Base-by-base conservation (phyloP, 2,329 filamentous ascomycete genomes). In the Zarea fungicola region DNA sequence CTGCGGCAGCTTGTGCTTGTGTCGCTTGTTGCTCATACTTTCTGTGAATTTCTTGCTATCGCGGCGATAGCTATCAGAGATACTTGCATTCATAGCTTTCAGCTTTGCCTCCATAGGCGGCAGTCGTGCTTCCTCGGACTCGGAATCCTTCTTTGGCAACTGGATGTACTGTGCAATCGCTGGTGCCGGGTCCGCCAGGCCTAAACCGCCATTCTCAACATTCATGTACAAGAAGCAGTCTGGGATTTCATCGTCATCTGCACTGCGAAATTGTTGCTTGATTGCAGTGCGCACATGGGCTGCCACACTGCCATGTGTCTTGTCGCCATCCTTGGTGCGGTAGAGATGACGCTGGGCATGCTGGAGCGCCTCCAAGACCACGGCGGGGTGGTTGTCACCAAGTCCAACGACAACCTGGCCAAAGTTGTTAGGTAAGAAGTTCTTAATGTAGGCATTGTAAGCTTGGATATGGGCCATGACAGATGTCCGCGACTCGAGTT, bases 381-480 rank as follows among this genome's bases (percentile, higher is more conserved):
- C 40, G 31, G 34, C 14, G 3, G 44, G 36, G n/a, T 52, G 49
- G 7, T 29, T 32, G 8, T 52, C 49, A 22, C 49, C 49, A 9
- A 52, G 35, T 6, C 43, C 49, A 5, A 74, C 69, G 13, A 76
- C 74, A 4, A 77, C 72, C 47, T 72, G 72, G 7, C 74, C 78
- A 51, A 83, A 81, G 56, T 81, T 81, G 54, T 73, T 75, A 44
- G 66, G 65, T 58, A 83, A 81, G 61, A 82, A 83, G 2, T 73
- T 70, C 7, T 68, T 70, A 25, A 76, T 72, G 57, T 81, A 82
- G 32, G 69, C 74, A 55, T 83, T 83, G 71, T 78, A 83, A 1
- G 77, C 77, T 54, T 81, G 73, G 4, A 83, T 71, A 71, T 77
- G 83, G 22, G 74, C 67, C 52, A 84, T 77, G 6, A 83, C 64